Base-by-base conservation (phyloP, 2,329 filamentous ascomycete species). In the Celoporthe dispersa region DNA sequence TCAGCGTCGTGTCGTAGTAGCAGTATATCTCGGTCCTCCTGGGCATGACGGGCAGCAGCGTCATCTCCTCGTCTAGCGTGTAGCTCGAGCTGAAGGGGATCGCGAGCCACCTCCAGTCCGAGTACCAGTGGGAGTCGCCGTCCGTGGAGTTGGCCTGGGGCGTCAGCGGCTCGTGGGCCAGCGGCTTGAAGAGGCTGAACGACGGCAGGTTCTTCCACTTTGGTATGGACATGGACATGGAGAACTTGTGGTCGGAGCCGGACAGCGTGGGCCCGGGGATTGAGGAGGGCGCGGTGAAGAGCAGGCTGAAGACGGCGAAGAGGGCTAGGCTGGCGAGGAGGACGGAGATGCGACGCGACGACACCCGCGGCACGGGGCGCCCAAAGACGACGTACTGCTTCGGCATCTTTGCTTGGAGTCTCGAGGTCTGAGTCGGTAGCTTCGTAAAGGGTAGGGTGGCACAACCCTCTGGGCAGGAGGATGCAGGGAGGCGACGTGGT, bases 101-200 rank as follows among this genome's bases (percentile, higher is more conserved):
- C 72, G 92, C 92, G 75, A 93, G 86, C 94, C 94, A 98, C 78
- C 91, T 93, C 90, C 92, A 97, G 79, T 97, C 91, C 73, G 88
- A 90, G 81, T 94, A 93, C 95, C 95, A 98, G 71, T 90, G 90
- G 44, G 92, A 90, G 72, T 92, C 92, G 64, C 91, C 92, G 77
- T 88, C 90, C 6, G 91, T 92, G 77, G 93, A 94, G 79, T 95
- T 93, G 73, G 89, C 88, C 79, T 94, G 91, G 67, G 90, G 86
- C 2, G 90, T 86, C 3, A 91, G 88, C 25, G 92, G 92, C 71
- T 89, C 87, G 78, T 97, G 93, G 14, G 89, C 86, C 28, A 90
- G 87, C 55, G 88, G 87, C 55, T 87, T 86, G 79, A 95, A 94
- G 0, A 90, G 91, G 74, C 91, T 91, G 74, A 87, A 80, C 28